Evolutionary conservation across 805 yeast genomes (phyloP).

Genomic region (Metschnikowia aberdeeniae): DNA sequence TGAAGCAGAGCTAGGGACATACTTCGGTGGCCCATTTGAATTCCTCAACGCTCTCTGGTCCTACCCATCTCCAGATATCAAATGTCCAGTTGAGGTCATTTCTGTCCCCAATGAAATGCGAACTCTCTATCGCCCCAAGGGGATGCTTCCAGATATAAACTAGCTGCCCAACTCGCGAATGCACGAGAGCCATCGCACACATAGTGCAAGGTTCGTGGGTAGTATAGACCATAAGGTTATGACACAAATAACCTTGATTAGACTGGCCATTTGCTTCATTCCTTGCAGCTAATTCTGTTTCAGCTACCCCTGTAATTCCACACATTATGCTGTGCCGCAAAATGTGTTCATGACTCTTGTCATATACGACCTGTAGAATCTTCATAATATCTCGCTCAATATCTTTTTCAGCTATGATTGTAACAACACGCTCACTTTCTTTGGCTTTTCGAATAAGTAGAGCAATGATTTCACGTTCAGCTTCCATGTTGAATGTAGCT

Average conservation of each 20-base stretch:
- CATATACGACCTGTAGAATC: slow-evolving; percentile 39
- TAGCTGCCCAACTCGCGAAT: slow-evolving; percentile 74
- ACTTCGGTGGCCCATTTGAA: not conserved
- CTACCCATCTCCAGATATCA: slow-evolving; percentile 75
- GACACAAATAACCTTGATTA: slow-evolving; percentile 59
- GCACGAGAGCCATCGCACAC: slow-evolving; percentile 96
- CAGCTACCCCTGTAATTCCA: slow-evolving; percentile 64
- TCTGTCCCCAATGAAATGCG: slow-evolving; percentile 72
- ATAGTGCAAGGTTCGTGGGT: slow-evolving; percentile 96
- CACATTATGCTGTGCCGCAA: slow-evolving; percentile 72
- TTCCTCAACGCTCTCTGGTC: slow-evolving; percentile 15
- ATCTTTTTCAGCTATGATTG: slow-evolving; percentile 61
- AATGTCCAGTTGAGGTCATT: slow-evolving; percentile 81
- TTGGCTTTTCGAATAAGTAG: slow-evolving; percentile 9
- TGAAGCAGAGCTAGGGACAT: not conserved
- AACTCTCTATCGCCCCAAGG: slow-evolving; percentile 52
- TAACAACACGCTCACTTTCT: slow-evolving; percentile 33
- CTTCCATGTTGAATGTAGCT: slow-evolving; percentile 44
- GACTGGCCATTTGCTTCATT: slow-evolving; percentile 4
- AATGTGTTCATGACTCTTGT: slow-evolving; percentile 43
- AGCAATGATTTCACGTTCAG: slow-evolving; percentile 30
- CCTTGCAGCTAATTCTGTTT: slow-evolving; percentile 43
- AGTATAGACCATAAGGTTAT: slow-evolving; percentile 72
- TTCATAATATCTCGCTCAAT: slow-evolving; percentile 22
- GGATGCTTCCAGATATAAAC: slow-evolving; percentile 51